Conservation (phyloP, 768 basidiomycete species). For the Tephrocybe sp. region DNA sequence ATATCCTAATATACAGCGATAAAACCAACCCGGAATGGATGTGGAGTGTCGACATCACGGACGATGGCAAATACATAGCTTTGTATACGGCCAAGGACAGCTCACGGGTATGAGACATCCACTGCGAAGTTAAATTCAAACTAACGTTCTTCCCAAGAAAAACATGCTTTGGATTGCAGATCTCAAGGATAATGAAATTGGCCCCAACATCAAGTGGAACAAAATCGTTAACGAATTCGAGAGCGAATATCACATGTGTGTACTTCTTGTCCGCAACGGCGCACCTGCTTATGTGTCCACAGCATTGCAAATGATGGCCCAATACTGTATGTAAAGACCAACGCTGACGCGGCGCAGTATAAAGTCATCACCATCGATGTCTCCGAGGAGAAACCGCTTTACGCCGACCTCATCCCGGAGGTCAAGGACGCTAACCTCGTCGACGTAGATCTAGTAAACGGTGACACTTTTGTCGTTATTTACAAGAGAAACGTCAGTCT, state of each 20-base stretch:
- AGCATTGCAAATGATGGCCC: conserved; percentile 69
- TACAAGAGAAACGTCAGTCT: conserved; percentile 72
- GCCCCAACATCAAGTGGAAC: conserved; percentile 67
- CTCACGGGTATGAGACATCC: conserved; percentile 45
- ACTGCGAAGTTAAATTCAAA: not conserved
- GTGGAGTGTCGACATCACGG: conserved; percentile 56
- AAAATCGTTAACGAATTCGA: conserved; percentile 72
- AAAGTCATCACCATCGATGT: conserved; percentile 68
- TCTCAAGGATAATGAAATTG: conserved; percentile 57
- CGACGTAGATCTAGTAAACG: conserved; percentile 44
- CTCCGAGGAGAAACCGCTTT: conserved; percentile 43
- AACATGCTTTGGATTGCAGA: conserved; percentile 76
- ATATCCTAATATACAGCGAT: conserved; percentile 68
- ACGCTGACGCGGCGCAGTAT: conserved; percentile 63
- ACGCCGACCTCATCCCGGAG: conserved; percentile 69
- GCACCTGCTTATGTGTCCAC: conserved; percentile 1
- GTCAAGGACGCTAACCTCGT: conserved; percentile 60
- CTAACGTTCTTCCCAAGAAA: conserved; percentile 44
- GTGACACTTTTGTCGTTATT: conserved; percentile 56
- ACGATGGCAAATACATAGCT: conserved; percentile 67
- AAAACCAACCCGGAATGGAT: conserved; percentile 64
- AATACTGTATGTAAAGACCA: conserved; percentile 64
- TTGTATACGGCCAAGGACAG: conserved; percentile 60
- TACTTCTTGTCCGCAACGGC: conserved; percentile 10
- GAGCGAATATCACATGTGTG: conserved; percentile 65